These are phyloP conservation scores for Sarcodon sp. DNA, from an alignment of 768 basidiomycete species.

Conservation along the genomic window DNA sequence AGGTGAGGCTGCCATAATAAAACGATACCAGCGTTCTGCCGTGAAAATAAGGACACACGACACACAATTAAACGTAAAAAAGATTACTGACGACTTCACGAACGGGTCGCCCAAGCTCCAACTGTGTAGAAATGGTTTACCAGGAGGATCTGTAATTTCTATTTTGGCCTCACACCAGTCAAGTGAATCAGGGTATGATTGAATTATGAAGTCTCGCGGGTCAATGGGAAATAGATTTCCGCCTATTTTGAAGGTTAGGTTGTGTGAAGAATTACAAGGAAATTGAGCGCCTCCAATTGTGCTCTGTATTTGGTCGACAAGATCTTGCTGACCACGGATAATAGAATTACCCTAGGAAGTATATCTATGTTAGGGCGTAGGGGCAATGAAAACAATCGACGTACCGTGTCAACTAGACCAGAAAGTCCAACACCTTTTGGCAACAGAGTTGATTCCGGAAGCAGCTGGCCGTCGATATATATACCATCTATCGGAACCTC, in stretches of 20 bases:
- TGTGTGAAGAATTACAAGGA: constrained; percentile 48
- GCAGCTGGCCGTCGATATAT: constrained; percentile 48
- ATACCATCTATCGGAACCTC: constrained; percentile 62
- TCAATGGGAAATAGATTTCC: constrained; percentile 62
- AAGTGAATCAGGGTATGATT: constrained; percentile 22
- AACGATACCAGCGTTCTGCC: constrained; percentile 51
- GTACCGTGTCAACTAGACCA: constrained; percentile 61
- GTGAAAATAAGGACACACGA: constrained; percentile 1
- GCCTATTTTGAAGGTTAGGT: constrained; percentile 53
- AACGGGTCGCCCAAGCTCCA: constrained; percentile 76
- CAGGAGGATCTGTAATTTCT: constrained; percentile 51
- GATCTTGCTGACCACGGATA: constrained; percentile 60
- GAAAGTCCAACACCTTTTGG: constrained; percentile 38
- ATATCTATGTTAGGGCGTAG: not conserved
- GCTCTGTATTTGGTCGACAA: constrained; percentile 33
- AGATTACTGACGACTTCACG: constrained; percentile 45
- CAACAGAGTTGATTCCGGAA: constrained; percentile 43
- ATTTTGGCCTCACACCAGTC: constrained; percentile 40
- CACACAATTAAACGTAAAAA: not conserved
- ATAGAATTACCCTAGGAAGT: constrained; percentile 55
- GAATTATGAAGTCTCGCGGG: constrained; percentile 54
- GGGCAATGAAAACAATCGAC: constrained; percentile 7
- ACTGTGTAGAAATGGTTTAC: constrained; percentile 46
- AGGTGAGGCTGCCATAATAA: constrained; percentile 59
- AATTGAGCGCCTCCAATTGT: constrained; percentile 32